Evolutionary conservation across 2,329 filamentous ascomycete genomes (phyloP).

Genomic region (Xylaria sp.): DNA sequence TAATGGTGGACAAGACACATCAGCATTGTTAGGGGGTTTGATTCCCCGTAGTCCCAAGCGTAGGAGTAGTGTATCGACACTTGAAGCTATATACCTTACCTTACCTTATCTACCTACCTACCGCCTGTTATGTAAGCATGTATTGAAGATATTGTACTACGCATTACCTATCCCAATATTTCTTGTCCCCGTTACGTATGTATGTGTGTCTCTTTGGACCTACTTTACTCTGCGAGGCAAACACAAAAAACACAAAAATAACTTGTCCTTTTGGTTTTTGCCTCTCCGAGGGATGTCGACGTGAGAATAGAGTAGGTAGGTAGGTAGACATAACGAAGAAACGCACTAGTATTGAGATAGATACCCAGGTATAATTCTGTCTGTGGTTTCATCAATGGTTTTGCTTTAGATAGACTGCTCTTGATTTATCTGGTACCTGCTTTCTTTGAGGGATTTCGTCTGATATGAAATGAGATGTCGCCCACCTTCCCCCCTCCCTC

Average conservation of each 20-base stretch:
- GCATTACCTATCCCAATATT: not conserved
- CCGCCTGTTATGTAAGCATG: slow-evolving; percentile 22
- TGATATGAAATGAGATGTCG: not conserved
- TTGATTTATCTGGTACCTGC: slow-evolving; percentile 13
- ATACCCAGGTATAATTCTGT: not conserved
- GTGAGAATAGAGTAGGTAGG: not conserved
- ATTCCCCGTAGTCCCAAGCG: slow-evolving; percentile 17
- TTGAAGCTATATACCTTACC: slow-evolving; percentile 22
- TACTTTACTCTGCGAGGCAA: not conserved
- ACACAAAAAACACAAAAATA: no score
- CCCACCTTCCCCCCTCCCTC: not conserved
- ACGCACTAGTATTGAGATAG: not conserved
- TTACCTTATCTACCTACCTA: slow-evolving; percentile 16
- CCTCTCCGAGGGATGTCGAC: not conserved
- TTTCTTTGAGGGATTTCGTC: slow-evolving; percentile 11
- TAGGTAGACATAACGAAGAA: slow-evolving; percentile 2
- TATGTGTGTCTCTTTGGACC: no score
- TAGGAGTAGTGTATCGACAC: slow-evolving; percentile 15
- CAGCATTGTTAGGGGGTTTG: slow-evolving; percentile 9
- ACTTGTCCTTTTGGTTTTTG: not conserved
- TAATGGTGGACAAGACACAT: slow-evolving; percentile 13
- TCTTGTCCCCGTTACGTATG: slow-evolving; percentile 2
- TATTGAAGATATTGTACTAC: slow-evolving; percentile 30
- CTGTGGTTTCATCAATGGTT: not conserved
- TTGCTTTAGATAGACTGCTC: not conserved